phyloP scores from a whole-genome alignment of 176 grass and related monocot genomes.

The Secale cereale region DNA sequence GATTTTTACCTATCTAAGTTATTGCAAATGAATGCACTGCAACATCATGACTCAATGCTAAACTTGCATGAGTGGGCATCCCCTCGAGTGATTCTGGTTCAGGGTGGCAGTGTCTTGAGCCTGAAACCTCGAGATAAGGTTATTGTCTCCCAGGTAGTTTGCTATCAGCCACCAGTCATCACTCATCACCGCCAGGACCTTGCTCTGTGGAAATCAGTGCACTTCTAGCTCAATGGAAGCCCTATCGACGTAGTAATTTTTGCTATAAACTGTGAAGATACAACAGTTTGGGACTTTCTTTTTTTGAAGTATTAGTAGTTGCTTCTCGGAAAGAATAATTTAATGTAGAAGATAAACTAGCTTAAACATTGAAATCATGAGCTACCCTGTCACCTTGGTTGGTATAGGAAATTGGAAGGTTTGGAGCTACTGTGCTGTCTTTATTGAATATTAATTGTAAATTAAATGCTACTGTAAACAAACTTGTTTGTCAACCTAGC shows the following conservation, averaged over 20 bases:
- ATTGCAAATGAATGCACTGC: no score
- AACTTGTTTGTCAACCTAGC: background rate
- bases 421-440: background rate
- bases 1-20: background rate
- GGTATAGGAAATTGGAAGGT: no score
- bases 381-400: background rate
- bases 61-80: background rate
- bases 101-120: background rate
- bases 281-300: background rate
- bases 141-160: background rate
- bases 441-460: background rate
- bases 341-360: background rate
- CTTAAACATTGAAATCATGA: background rate
- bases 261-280: background rate
- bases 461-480: background rate
- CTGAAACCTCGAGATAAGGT: background rate
- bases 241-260: background rate
- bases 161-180: background rate
- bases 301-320: background rate
- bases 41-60: background rate
- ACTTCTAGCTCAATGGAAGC: background rate
- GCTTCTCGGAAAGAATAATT: background rate
- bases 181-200: background rate
- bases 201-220: background rate
- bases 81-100: background rate